Base-by-base conservation (phyloP, 2,329 filamentous ascomycete genomes). In the Onygena corvina region DNA sequence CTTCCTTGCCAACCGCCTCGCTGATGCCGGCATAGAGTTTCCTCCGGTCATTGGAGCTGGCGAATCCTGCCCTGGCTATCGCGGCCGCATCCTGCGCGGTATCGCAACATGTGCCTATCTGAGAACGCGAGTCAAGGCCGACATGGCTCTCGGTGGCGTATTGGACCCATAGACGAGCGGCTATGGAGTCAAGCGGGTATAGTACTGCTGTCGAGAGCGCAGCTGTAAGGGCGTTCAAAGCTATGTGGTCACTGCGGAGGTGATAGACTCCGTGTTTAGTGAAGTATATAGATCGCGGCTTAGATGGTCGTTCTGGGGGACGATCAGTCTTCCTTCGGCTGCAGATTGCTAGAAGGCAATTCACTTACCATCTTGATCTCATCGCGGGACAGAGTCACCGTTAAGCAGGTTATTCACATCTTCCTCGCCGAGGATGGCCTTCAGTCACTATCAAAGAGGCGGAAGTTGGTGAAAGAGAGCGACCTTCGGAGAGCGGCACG, bases 111-210 rank as follows among this genome's bases (percentile, higher is more conserved):
- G 57, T 34, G 6, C 16, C 16, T 20, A 64, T 66, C n/a, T 66
- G 61, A 11, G 59, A 53, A 2, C 54, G 58, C 40, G 52, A 49
- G 45, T 55, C 27, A 11, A 29, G 27, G 27, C 27, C n/a, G n/a
- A n/a, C n/a, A n/a, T n/a, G n/a, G n/a, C n/a, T n/a, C n/a, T n/a
- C 80, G 67, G 57, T 77, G 77, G 34, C 76, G 76, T 40, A 40
- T 67, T 92, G 86, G 2, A 86, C 83, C 66, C 93, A 87, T 42
- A 94, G 75, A 23, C 87, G 79, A 21, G 87, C 88, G 49, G 87
- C 83, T 54, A 92, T 79, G 36, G 93, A 76, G 59, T 86, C 84
- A 50, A 94, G 76, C 1, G 88, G 89, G 62, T 94, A 93, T 4
- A 86, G 80, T 49, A 80, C 67, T 42, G 87, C 74, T 58, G 89